A percentile compares a stretch with the other conserved stretches of the same genome.
These are phyloP conservation scores for Kwoniella shivajii DNA, from an alignment of 1,284 basidiomycete species.

Conservation along the genomic window DNA sequence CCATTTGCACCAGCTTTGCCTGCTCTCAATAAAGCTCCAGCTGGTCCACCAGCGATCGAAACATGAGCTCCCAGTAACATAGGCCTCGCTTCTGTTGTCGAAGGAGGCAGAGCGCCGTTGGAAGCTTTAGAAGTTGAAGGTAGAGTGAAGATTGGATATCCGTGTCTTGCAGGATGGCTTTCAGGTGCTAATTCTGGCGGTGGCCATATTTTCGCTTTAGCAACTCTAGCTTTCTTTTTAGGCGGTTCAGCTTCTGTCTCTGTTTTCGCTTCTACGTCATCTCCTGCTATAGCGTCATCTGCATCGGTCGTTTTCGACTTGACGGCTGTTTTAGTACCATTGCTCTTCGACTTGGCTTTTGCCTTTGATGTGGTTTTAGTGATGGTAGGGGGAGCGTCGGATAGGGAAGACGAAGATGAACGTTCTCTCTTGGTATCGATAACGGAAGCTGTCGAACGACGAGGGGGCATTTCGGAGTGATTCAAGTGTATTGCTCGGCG, in stretches of 20 bases:
- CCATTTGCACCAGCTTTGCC: constrained; percentile 74
- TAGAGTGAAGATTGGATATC: constrained; percentile 36
- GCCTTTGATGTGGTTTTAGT: constrained; percentile 1
- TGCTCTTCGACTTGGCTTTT: not conserved
- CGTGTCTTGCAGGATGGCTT: constrained; percentile 42
- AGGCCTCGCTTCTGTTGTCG: constrained; percentile 16
- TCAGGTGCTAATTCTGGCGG: constrained; percentile 45
- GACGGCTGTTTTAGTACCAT: not conserved
- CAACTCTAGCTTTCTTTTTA: constrained; percentile 27
- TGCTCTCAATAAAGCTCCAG: constrained; percentile 72
- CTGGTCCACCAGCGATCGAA: constrained; percentile 74
- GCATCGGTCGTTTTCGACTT: constrained; percentile 4
- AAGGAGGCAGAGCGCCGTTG: constrained; percentile 31
- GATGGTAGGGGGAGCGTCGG: constrained; percentile 2
- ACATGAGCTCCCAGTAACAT: constrained; percentile 73
- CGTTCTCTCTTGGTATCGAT: constrained; percentile 11
- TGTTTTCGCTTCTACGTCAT: not conserved
- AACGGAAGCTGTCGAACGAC: constrained; percentile 5
- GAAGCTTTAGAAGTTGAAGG: constrained; percentile 6
- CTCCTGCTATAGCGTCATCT: constrained; percentile 4
- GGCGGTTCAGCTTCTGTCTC: constrained; percentile 5
- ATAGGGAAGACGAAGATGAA: constrained; percentile 12
- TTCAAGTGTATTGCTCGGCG: no score
- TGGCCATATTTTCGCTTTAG: constrained; percentile 38
- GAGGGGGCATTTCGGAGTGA: constrained; percentile 4